Evolutionary conservation across 2,329 filamentous ascomycete genomes (phyloP).

Genomic region (Ophiostoma ulmi): DNA sequence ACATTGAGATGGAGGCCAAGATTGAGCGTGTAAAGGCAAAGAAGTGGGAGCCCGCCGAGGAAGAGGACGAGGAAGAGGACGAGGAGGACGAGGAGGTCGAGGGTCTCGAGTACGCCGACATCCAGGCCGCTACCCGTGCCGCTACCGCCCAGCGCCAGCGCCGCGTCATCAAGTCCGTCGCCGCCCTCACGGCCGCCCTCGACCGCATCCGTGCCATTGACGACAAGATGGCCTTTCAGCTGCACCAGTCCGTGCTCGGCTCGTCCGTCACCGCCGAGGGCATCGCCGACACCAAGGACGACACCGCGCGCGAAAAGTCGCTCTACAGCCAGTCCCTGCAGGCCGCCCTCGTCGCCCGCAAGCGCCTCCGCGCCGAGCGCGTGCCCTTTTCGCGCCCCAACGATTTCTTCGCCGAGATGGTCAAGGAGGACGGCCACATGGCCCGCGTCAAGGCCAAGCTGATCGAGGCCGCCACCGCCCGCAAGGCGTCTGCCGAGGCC

Average conservation of each 20-base stretch:
- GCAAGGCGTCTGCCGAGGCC: conserved; percentile 89
- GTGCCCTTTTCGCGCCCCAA: conserved; percentile 80
- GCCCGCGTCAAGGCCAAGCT: conserved; percentile 91
- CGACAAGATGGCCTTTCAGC: conserved; percentile 61
- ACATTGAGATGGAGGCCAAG: conserved; percentile 72
- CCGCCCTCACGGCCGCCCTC: conserved; percentile 73
- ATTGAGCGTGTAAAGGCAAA: conserved; percentile 43
- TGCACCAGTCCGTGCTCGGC: conserved; percentile 73
- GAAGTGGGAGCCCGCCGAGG: conserved; percentile 33
- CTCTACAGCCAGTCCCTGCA: conserved; percentile 88
- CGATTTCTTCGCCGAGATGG: conserved; percentile 99
- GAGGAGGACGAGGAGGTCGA: conserved; percentile 48
- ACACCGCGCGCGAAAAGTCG: conserved; percentile 83
- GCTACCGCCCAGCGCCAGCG: conserved; percentile 87
- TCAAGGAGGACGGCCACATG: conserved; percentile 98
- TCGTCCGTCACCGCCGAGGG: conserved; percentile 53
- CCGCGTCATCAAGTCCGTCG: conserved; percentile 42
- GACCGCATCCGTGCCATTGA: conserved; percentile 66
- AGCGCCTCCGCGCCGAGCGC: conserved; percentile 72
- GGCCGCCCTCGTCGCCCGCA: conserved; percentile 67
- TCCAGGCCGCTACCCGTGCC: conserved; percentile 79
- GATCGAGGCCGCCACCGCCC: conserved; percentile 82
- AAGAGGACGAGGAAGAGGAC: conserved; percentile 33
- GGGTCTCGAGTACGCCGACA: conserved; percentile 62
- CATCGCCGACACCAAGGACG: conserved; percentile 82